Evolutionary conservation across 208 protist genomes (phyloP).

Genomic region (Trypanosoma grayi): DNA sequence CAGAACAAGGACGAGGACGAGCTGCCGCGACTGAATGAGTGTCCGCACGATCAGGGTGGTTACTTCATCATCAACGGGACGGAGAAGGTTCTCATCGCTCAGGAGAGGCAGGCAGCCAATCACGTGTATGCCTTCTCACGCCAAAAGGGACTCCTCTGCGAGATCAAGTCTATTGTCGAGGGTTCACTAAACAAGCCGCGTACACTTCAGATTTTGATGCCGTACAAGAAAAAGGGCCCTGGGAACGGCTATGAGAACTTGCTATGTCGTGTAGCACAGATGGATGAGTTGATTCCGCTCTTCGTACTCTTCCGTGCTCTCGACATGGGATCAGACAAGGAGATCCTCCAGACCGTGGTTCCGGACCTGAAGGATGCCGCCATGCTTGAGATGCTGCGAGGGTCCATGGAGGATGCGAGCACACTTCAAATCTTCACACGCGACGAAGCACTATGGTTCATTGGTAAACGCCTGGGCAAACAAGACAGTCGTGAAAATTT

Average conservation of each 20-base stretch:
- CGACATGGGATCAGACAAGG: constrained; percentile 94
- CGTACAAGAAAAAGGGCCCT: constrained; percentile 35
- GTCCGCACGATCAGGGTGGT: constrained; percentile 94
- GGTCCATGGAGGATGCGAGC: constrained; percentile 93
- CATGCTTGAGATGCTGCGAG: constrained; percentile 84
- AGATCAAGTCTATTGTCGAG: constrained; percentile 94
- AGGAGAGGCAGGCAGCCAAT: constrained; percentile 93
- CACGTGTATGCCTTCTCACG: constrained; percentile 96
- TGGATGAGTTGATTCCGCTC: constrained; percentile 79
- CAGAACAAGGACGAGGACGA: constrained; percentile 53
- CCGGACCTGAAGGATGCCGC: constrained; percentile 80
- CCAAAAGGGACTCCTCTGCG: constrained; percentile 89
- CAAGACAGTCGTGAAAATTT: constrained; percentile 82
- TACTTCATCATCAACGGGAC: constrained; percentile 98
- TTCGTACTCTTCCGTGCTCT: constrained; percentile 97
- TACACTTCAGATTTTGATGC: constrained; percentile 94
- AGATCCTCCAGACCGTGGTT: constrained; percentile 94
- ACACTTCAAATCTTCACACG: constrained; percentile 90
- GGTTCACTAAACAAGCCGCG: constrained; percentile 81
- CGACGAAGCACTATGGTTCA: constrained; percentile 95
- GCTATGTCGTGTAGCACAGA: constrained; percentile 58
- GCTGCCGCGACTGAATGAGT: constrained; percentile 88
- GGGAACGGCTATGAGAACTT: constrained; percentile 73
- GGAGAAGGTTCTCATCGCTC: constrained; percentile 96
- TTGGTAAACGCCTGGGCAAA: constrained; percentile 87